Base-by-base conservation (phyloP, 768 basidiomycete genomes). In the Rhodotorula diobovata region DNA sequence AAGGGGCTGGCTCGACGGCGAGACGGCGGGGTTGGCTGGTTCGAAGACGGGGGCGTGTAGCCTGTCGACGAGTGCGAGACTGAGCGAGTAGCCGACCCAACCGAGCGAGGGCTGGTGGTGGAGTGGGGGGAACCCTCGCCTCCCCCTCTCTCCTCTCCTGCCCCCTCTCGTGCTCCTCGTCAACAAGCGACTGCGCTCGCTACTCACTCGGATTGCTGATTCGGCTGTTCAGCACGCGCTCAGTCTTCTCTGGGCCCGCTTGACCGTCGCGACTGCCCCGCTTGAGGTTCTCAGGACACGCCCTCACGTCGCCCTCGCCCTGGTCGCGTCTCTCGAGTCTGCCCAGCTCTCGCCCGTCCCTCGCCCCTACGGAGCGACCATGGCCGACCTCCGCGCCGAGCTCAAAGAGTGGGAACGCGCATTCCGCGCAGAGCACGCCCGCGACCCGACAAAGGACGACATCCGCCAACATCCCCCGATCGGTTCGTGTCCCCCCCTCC, bases 391-490 rank as follows among this genome's bases (percentile, higher is more conserved):
- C 56, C 80, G 80, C 61, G 76, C 80, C 8, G 77, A 79, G 45
- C 79, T 82, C 73, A 82, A 82, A 60, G 61, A 77, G 34, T 82
- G 80, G 80, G 82, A 82, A 70, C 75, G 77, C 34, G 28, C 68
- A 7, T 82, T 82, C 75, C 78, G 78, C 46, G 59, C 76, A 1
- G 63, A 71, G 20, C 61, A 81, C 37, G 64, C 75, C 18, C 60
- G 79, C 23, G 76, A 78, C 39, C 81, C 82, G 34, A 78, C 78
- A 7, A 81, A 81, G 66, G 79, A 79, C 5, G 82, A 82, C 72
- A 81, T 82, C 78, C 82, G 82, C 71, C 66, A 53, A 12, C 75
- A 76, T 60, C 76, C 79, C 21, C 78, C 78, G 37, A 81, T 82
- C 43, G 80, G 82, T 82, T 41, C 50, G 81, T 77, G 55, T 25